phyloP scores from a whole-genome alignment of 2,329 filamentous ascomycete genomes.

The Penicillium sp. region DNA sequence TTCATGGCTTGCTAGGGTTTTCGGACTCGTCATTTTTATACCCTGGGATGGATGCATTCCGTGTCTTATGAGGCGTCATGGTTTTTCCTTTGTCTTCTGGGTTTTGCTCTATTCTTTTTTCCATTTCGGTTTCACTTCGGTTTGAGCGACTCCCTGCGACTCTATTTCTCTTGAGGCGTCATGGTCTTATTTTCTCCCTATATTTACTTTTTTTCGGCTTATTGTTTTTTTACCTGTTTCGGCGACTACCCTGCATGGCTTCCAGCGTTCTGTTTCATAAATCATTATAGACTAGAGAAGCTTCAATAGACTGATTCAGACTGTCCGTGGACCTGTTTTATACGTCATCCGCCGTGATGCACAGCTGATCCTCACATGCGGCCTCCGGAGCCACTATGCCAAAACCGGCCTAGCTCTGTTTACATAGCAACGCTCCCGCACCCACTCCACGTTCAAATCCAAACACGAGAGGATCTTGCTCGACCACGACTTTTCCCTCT shows the following conservation, averaged over 20 bases:
- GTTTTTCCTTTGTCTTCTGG: too few relatives aligned
- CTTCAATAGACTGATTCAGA: too few relatives aligned
- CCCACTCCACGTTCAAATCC: slow-evolving; percentile 21
- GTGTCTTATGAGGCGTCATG: too few relatives aligned
- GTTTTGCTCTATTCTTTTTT: too few relatives aligned
- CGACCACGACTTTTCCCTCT: neutral
- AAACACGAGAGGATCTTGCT: slow-evolving; percentile 15
- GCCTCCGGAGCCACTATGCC: slow-evolving; percentile 9
- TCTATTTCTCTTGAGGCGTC: too few relatives aligned
- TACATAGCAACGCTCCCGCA: slow-evolving; percentile 33
- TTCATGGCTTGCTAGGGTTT: too few relatives aligned
- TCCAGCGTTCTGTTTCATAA: neutral
- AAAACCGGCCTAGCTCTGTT: slow-evolving; percentile 34
- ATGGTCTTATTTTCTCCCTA: neutral
- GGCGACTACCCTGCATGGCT: slow-evolving; percentile 1
- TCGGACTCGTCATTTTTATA: too few relatives aligned
- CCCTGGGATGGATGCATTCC: too few relatives aligned
- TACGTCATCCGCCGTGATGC: neutral
- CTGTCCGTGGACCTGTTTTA: neutral
- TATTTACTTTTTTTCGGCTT: too few relatives aligned
- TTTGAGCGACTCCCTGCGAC: too few relatives aligned
- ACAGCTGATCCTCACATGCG: neutral
- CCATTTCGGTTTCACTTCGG: too few relatives aligned
- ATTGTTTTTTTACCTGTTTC: neutral
- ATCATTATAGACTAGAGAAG: neutral